These are phyloP conservation scores for Globisporangium splendens DNA, from an alignment of 352 stramenopile species.

Conservation along the genomic window DNA sequence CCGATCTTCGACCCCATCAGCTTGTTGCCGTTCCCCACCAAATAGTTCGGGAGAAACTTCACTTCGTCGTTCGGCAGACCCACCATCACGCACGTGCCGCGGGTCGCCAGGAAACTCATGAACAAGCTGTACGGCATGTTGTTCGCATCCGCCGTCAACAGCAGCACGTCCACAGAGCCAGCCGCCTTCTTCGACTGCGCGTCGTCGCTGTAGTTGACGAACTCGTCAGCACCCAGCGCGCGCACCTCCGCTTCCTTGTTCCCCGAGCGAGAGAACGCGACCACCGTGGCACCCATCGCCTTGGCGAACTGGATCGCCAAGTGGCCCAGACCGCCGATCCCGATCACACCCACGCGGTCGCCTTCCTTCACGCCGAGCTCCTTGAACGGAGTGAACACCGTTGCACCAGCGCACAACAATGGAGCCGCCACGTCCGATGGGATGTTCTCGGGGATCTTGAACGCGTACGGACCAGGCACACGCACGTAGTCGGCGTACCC, in stretches of 20 bases:
- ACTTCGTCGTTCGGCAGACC: conserved; percentile 7
- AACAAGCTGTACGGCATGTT: too few relatives aligned
- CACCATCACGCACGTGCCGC: too few relatives aligned
- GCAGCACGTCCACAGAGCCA: too few relatives aligned
- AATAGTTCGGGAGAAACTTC: not conserved
- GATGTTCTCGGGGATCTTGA: conserved; percentile 73
- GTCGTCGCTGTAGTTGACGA: conserved; percentile 11
- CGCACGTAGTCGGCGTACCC: conserved; percentile 73
- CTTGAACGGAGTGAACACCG: conserved; percentile 63
- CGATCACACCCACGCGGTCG: conserved; percentile 52
- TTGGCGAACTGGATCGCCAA: conserved; percentile 76
- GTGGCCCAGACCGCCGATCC: conserved; percentile 84
- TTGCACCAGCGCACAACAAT: conserved; percentile 80
- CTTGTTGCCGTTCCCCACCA: too few relatives aligned
- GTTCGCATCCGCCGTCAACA: not conserved
- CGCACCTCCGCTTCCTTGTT: conserved; percentile 7
- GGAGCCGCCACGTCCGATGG: conserved; percentile 46
- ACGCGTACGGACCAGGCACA: conserved; percentile 45
- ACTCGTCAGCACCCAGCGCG: too few relatives aligned
- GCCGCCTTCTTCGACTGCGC: conserved; percentile 33
- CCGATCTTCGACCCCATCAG: too few relatives aligned
- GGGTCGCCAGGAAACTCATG: not conserved
- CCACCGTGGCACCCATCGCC: conserved; percentile 34
- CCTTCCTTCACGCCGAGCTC: conserved; percentile 37
- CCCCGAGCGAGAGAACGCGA: conserved; percentile 54